Evolutionary conservation across 768 basidiomycete genomes (phyloP), one percentile per base, ranked within the genome.

Genomic region (Tulasnella sp.): DNA sequence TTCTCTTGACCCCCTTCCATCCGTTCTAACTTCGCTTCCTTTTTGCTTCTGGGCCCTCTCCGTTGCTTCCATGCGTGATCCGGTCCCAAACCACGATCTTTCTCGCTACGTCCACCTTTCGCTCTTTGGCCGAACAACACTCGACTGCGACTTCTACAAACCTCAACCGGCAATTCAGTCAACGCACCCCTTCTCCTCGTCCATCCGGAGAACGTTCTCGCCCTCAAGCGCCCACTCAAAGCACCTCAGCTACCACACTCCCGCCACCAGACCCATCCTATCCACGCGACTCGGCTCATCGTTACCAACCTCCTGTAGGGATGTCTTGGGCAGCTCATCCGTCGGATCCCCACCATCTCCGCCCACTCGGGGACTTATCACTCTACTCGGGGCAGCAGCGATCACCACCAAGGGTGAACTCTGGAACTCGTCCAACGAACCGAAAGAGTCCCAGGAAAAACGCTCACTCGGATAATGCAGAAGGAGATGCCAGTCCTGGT

Each of bases 151-250:
- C 5, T 75, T 6, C 74, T 12, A 48, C 72, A 44, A 28, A 73
- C 42, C 3, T 44, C 20, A 28, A n/a, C 40, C 74, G 41, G 20
- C 74, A 31, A 28, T 37, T 18, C 40, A 75, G 74, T 75, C 74
- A 48, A 69, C 74, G 41, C 74, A 75, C 74, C 14, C 74, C 74
- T 16, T 75, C 74, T 75, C 74, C 74, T 75, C 41, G 74, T 37
- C 74, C 74, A 12, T 42, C 34, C 34, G 64, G 64, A 22, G 64
- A 37, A 31, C 64, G 34, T 69, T 69, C 40, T 75, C 74, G 46
- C 24, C 74, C 74, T 34, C 74, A 42, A 75, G 46, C 40, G 74
- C 74, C 74, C 41, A 11, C 72, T 14, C 37, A 37, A 44, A 37
- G 37, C 20, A 37, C 41, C 74, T 48, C 74, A 44, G 41, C 74